A percentile compares a stretch with the other conserved stretches of the same genome.
phyloP scores from a whole-genome alignment of 306 rosid species.

The Quercus engelmannii region DNA sequence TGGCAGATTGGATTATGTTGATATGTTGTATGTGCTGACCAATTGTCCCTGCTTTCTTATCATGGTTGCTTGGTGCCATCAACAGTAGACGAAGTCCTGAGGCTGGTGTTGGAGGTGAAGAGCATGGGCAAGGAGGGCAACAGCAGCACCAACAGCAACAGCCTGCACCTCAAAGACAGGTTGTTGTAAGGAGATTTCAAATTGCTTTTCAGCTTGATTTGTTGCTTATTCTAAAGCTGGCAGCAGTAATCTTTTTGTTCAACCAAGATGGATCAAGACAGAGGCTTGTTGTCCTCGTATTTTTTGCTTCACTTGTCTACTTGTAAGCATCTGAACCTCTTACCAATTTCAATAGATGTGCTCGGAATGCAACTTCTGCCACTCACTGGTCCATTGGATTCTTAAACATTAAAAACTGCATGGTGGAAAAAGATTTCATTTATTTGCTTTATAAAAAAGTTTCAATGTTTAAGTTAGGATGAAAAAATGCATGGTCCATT shows the following conservation, averaged over 20 bases:
- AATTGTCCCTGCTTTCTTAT: conserved; percentile 6
- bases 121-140: conserved; percentile 70
- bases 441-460: not conserved
- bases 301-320: conserved; percentile 75
- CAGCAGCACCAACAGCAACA: conserved; percentile 66
- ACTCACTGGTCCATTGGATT: conserved; percentile 2
- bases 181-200: conserved; percentile 81
- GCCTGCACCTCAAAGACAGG: conserved; percentile 79
- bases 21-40: conserved; percentile 9
- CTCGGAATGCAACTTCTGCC: conserved; percentile 3
- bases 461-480: not conserved
- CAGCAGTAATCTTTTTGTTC: conserved; percentile 88
- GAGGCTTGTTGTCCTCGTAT: conserved; percentile 76
- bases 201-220: conserved; percentile 90
- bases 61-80: conserved; percentile 21
- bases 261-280: conserved; percentile 98
- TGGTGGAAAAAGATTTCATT: not conserved
- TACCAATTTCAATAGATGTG: not conserved
- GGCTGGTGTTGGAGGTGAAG: conserved; percentile 51
- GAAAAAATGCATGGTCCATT: too few species aligned
- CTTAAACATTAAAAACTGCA: not conserved
- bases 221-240: conserved; percentile 85
- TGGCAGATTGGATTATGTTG: not conserved
- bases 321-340: conserved; percentile 53
- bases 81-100: conserved; percentile 58